Evolutionary conservation across 371 early-diverging fungal genomes (phyloP).

Genomic region (Rhizopus microsporus): DNA sequence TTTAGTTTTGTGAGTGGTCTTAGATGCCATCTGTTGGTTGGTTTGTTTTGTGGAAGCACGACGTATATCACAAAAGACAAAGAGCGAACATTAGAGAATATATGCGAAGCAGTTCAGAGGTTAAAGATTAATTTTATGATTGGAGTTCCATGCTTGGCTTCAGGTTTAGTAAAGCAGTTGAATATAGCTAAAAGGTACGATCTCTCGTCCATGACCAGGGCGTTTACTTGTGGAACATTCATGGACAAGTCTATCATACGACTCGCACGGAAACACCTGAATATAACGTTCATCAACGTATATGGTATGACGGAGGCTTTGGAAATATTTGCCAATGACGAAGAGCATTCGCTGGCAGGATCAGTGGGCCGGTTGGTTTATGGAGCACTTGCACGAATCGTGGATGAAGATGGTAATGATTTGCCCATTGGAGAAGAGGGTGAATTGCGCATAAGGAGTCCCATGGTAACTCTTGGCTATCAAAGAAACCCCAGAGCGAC

Average conservation of each 20-base stretch:
- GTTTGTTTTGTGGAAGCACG: conserved; percentile 1
- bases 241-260: conserved; percentile 50
- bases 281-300: conserved; percentile 55
- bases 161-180: background rate
- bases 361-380: background rate
- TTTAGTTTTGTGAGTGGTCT: conserved; percentile 21
- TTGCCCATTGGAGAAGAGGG: conserved; percentile 48
- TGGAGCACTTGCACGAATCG: background rate
- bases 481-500: conserved; percentile 62
- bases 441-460: conserved; percentile 73
- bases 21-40: background rate
- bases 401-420: conserved; percentile 8
- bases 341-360: background rate
- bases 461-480: conserved; percentile 69
- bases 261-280: conserved; percentile 37
- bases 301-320: conserved; percentile 67
- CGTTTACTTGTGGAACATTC: conserved; percentile 73
- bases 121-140: conserved; percentile 58
- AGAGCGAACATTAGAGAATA: conserved; percentile 40
- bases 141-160: conserved; percentile 39
- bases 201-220: conserved; percentile 49
- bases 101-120: conserved; percentile 56
- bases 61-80: conserved; percentile 25
- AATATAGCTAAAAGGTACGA: conserved; percentile 46
- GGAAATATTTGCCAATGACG: background rate